Conservation (phyloP, 2,329 filamentous ascomycete genomes). For the Talaromyces piceae region DNA sequence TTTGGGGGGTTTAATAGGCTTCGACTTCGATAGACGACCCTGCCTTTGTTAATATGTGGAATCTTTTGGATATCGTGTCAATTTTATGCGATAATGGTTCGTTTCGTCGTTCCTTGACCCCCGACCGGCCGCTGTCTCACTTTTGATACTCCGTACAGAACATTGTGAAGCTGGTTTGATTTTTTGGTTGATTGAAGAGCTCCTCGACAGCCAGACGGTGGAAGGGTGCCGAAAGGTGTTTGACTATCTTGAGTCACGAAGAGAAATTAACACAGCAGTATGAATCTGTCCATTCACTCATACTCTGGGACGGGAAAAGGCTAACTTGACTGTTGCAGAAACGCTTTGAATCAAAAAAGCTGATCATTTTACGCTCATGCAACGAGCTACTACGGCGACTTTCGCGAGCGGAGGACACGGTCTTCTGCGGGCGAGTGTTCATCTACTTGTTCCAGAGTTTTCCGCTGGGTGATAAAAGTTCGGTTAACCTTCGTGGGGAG, state of each 20-base stretch:
- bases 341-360: conserved; percentile 73
- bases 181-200: conserved; percentile 87
- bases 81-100: conserved; percentile 75
- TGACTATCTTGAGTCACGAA: conserved; percentile 86
- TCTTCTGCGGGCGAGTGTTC: conserved; percentile 94
- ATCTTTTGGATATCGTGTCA: conserved; percentile 84
- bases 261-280: conserved; percentile 77
- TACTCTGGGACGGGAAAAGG: neutral
- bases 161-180: conserved; percentile 69
- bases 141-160: conserved; percentile 25
- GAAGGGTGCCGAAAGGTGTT: conserved; percentile 85
- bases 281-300: conserved; percentile 18
- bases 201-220: conserved; percentile 93
- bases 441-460: conserved; percentile 99
- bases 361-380: conserved; percentile 86
- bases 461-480: conserved; percentile 91
- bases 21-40: conserved; percentile 68
- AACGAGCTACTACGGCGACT: conserved; percentile 90
- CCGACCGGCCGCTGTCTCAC: conserved; percentile 2
- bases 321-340: conserved; percentile 33
- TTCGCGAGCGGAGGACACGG: conserved; percentile 92
- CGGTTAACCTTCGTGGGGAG: conserved; percentile 90
- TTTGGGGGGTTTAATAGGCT: conserved; percentile 44
- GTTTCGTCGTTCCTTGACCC: conserved; percentile 23
- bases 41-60: conserved; percentile 79